A percentile compares a stretch with the other conserved stretches of the same genome.
Conservation (phyloP, 176 grass and related monocot species). For the Poa annua region DNA sequence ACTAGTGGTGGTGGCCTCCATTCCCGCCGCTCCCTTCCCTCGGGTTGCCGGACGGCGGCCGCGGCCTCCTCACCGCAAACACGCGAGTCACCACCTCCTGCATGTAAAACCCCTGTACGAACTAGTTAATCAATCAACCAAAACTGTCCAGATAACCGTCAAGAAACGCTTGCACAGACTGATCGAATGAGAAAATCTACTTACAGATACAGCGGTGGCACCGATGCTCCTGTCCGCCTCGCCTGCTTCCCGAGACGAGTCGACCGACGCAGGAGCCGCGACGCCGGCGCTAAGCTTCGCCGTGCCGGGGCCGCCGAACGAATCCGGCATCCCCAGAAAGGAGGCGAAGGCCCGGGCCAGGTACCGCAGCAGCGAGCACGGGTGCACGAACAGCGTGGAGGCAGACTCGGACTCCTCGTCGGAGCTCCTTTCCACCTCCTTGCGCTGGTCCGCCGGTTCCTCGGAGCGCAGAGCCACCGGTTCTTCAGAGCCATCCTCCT, state of each 20-base stretch:
- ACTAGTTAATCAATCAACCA: not conserved
- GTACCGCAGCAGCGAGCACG: slow-evolving; percentile 54
- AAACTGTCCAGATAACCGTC: not conserved
- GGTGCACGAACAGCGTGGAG: slow-evolving; percentile 27
- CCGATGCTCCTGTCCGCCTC: not conserved
- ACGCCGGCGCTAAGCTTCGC: not conserved
- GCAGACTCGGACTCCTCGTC: not conserved
- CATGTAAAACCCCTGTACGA: slow-evolving; percentile 28
- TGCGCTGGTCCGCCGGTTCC: not conserved
- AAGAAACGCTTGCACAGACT: slow-evolving; percentile 7
- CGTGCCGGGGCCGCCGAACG: not conserved
- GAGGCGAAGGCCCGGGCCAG: slow-evolving; percentile 33
- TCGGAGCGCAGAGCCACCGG: not conserved
- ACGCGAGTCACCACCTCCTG: slow-evolving; percentile 20
- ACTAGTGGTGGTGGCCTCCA: slow-evolving; percentile 41
- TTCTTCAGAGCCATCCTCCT: not conserved
- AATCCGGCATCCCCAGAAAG: slow-evolving; percentile 39
- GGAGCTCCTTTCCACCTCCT: slow-evolving; percentile 3
- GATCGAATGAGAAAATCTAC: not conserved
- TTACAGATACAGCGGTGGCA: slow-evolving; percentile 39
- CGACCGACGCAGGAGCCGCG: not conserved
- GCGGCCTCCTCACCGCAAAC: slow-evolving; percentile 18
- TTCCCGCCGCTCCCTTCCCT: slow-evolving; percentile 46
- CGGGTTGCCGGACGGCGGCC: not conserved
- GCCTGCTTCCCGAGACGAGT: not conserved